phyloP scores from a whole-genome alignment of 176 grass and related monocot genomes.

The Triticum urartu region DNA sequence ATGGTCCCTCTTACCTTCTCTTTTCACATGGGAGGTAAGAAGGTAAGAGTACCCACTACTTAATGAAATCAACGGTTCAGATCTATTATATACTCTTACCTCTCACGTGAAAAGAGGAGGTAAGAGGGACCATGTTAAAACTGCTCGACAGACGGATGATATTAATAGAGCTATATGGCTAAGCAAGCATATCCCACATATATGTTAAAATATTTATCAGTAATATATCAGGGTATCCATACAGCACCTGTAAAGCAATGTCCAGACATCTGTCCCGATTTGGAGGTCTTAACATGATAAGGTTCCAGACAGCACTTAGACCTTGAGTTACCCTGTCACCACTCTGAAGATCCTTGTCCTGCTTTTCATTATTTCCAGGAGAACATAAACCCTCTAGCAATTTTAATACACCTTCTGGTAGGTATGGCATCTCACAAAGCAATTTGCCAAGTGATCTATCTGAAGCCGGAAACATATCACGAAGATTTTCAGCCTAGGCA shows the following conservation, averaged over 20 bases:
- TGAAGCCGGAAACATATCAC: constrained; percentile 83
- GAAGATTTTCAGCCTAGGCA: constrained; percentile 69
- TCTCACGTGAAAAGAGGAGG: too few relatives aligned
- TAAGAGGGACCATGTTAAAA: too few relatives aligned
- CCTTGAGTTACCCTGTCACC: constrained; percentile 94
- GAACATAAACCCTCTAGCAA: constrained; percentile 83
- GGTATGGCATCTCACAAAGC: constrained; percentile 86
- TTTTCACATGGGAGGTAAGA: too few relatives aligned
- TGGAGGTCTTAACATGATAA: constrained; percentile 87
- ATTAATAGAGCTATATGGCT: constrained; percentile 7
- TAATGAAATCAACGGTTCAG: too few relatives aligned
- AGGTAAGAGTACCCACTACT: too few relatives aligned
- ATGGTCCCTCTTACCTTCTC: too few relatives aligned
- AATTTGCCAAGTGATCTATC: constrained; percentile 92
- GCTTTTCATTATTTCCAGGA: constrained; percentile 74
- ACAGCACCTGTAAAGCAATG: constrained; percentile 88
- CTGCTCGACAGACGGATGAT: not conserved
- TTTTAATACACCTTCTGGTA: constrained; percentile 76
- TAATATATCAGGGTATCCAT: constrained; percentile 27
- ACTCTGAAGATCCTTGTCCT: constrained; percentile 69
- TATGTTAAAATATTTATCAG: constrained; percentile 17
- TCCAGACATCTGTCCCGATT: constrained; percentile 75
- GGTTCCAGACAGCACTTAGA: constrained; percentile 91
- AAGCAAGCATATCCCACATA: constrained; percentile 10
- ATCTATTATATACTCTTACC: too few relatives aligned